These are phyloP conservation scores for Umbilicaria muhlenbergii DNA, from an alignment of 495 filamentous ascomycete species.

Conservation along the genomic window DNA sequence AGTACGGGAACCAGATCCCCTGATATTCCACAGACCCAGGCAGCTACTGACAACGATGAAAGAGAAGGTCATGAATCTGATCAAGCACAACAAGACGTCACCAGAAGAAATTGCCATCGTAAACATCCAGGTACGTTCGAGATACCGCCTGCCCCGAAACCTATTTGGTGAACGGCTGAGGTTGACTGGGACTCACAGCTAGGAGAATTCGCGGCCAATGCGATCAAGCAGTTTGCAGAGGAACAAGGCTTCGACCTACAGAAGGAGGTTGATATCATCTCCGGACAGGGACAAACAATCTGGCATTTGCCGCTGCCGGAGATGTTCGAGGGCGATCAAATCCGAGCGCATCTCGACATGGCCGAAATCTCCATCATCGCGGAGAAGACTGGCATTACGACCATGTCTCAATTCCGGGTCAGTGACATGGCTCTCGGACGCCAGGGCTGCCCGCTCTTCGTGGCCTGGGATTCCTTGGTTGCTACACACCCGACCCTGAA, in stretches of 20 bases:
- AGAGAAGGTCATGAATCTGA: too few relatives aligned
- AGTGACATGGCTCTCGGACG: slow-evolving; percentile 29
- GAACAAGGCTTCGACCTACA: slow-evolving; percentile 9
- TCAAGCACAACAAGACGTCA: too few relatives aligned
- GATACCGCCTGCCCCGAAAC: too few relatives aligned
- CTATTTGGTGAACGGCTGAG: too few relatives aligned
- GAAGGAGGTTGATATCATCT: slow-evolving; percentile 13
- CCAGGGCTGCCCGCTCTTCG: slow-evolving; percentile 30
- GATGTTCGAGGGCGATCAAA: slow-evolving; percentile 14
- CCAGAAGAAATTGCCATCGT: slow-evolving; percentile 6
- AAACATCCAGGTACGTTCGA: too few relatives aligned
- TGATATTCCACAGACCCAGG: too few relatives aligned
- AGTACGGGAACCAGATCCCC: too few relatives aligned
- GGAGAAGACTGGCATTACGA: slow-evolving; percentile 28
- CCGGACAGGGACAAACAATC: slow-evolving; percentile 15
- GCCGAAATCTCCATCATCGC: slow-evolving; percentile 29
- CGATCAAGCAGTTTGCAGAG: slow-evolving; percentile 26
- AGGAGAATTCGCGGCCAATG: slow-evolving; percentile 35
- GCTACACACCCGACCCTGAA: slow-evolving; percentile 41
- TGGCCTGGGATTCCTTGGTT: slow-evolving; percentile 33
- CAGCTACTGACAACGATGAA: too few relatives aligned
- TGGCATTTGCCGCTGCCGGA: slow-evolving; percentile 15
- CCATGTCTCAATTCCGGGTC: slow-evolving; percentile 29
- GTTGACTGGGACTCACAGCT: slow-evolving; percentile 34
- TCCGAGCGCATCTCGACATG: slow-evolving; percentile 18